Conservation (phyloP, 805 yeast genomes). For the Babjeviella inositovora region DNA sequence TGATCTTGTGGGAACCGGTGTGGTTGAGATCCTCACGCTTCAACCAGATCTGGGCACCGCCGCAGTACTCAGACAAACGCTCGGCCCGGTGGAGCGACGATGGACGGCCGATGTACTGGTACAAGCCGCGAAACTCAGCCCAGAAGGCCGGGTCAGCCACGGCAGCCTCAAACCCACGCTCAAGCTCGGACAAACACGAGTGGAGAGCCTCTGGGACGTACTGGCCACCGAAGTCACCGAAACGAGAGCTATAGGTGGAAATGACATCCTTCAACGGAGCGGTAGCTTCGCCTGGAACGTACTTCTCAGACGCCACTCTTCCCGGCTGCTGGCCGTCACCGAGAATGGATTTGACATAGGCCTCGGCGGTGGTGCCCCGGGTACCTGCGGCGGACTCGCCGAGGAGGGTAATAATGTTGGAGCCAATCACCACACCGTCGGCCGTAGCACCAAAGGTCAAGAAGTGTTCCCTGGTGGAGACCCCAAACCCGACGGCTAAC, state of each 20-base stretch:
- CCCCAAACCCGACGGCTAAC: constrained; percentile 94
- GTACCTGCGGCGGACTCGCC: constrained; percentile 46
- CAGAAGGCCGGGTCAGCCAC: constrained; percentile 84
- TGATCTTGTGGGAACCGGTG: constrained; percentile 80
- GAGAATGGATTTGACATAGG: constrained; percentile 54
- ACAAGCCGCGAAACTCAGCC: constrained; percentile 76
- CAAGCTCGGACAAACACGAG: constrained; percentile 81
- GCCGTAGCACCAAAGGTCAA: constrained; percentile 61
- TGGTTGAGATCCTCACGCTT: constrained; percentile 93
- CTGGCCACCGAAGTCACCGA: constrained; percentile 97
- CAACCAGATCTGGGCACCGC: constrained; percentile 95
- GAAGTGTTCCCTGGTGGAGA: constrained; percentile 85
- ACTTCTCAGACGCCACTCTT: too few species aligned
- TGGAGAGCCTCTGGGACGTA: constrained; percentile 95
- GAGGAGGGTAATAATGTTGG: constrained; percentile 59
- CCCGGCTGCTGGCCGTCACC: constrained; percentile 31
- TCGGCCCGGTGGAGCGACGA: constrained; percentile 85
- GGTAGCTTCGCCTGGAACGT: constrained; percentile 1
- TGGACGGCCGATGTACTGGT: constrained; percentile 93
- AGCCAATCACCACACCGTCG: constrained; percentile 95
- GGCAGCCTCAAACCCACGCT: constrained; percentile 74
- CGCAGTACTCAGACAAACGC: constrained; percentile 75
- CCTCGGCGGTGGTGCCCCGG: constrained; percentile 46
- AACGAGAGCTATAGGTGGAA: constrained; percentile 63
- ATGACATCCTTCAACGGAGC: constrained; percentile 1